Base-by-base conservation (phyloP, 2,329 filamentous ascomycete genomes). In the Bipolaris zeicola region DNA sequence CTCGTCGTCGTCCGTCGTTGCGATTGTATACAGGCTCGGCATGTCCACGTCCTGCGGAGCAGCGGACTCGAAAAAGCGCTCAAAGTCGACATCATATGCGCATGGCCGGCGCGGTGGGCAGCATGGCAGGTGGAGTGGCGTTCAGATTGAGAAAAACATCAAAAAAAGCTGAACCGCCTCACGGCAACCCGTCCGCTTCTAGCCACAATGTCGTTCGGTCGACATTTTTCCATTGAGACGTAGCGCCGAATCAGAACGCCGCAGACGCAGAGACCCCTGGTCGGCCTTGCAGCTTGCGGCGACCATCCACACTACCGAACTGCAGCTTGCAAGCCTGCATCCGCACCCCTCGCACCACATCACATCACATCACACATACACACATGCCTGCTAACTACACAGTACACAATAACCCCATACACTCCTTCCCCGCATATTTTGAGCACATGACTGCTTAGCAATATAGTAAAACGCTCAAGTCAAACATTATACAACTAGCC, bases 41-140 rank as follows among this genome's bases (percentile, higher is more conserved):
- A 76, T 13, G 68, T 76, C 74, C 73, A 77, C 10, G 71, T 50
- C 50, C 70, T 70, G 36, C 66, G 64, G 24, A 73, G 57, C 33
- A 72, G 54, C 24, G 68, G 66, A 51, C 66, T 63, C 28, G 66
- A 63, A 20, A 73, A 55, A 39, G 66, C 48, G 37, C 58, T 58
- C 16, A 63, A 62, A 38, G 65, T 55, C 49, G 66, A 72, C 74
- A 77, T 77, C 65, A 44, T 51, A 52, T 53, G 60, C 46, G 31
- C 53, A 56, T 56, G 53, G 53, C 44, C 42, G 53, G 49, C 53
- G 38, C 39, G 44, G 22, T 52, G 26, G 20, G 18, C 38, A 22
- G 49, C 53, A 48, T 52, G 44, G 55, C 33, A 54, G 22, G 50
- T 36, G 31, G 24, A 34, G 45, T 39, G 55, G 42, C 26, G 39